These are phyloP conservation scores for Brettanomyces anomalus DNA, from an alignment of 805 yeast species.

Conservation along the genomic window DNA sequence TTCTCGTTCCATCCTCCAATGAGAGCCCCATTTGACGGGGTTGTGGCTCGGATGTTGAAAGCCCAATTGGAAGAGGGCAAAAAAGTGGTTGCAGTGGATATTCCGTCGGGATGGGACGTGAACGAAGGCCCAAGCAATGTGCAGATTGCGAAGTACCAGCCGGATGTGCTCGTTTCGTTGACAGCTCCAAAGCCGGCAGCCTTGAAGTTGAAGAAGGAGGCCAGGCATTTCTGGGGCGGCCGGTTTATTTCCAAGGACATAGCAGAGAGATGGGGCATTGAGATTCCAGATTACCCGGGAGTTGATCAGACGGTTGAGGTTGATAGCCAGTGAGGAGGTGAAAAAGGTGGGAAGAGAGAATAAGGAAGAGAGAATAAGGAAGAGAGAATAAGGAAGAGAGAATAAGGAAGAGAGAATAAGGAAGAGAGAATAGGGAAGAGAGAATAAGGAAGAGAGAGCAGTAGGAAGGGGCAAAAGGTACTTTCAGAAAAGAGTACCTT, in stretches of 20 bases:
- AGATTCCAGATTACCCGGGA: constrained; percentile 50
- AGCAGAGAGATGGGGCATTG: constrained; percentile 67
- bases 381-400: background rate
- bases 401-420: background rate
- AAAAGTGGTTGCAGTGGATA: constrained; percentile 76
- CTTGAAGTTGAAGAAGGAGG: constrained; percentile 29
- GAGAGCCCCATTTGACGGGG: constrained; percentile 61
- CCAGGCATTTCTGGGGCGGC: constrained; percentile 80
- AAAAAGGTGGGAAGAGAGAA: background rate
- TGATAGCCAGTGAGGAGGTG: background rate
- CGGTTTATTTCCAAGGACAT: constrained; percentile 62
- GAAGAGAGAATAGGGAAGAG: background rate
- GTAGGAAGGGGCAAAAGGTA: too few relatives aligned
- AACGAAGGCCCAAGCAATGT: constrained; percentile 63
- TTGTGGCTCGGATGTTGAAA: constrained; percentile 31
- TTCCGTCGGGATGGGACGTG: constrained; percentile 98
- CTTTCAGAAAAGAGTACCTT: too few relatives aligned
- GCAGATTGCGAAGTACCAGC: constrained; percentile 30
- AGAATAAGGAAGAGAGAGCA: background rate
- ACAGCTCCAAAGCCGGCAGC: constrained; percentile 96
- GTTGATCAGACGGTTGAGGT: constrained; percentile 44
- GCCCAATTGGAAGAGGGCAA: constrained; percentile 19
- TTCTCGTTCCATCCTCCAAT: constrained; percentile 89
- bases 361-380: background rate
- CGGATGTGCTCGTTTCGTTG: constrained; percentile 65